phyloP scores from a whole-genome alignment of 495 filamentous ascomycete genomes.

The Durotheca rogersii region DNA sequence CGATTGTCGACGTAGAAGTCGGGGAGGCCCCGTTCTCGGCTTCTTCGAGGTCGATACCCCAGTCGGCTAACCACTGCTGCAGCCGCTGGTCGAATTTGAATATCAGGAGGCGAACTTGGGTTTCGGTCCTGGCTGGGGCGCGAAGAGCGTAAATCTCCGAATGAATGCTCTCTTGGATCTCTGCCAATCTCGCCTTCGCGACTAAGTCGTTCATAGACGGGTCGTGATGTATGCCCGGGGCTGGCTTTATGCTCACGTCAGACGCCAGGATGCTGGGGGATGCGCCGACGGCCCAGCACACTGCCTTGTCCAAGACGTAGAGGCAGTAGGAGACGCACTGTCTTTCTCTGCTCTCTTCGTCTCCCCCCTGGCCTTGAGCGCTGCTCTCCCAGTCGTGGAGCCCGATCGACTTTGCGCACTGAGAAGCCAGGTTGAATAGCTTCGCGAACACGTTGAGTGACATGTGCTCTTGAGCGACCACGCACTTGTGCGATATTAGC shows the following conservation, averaged over 20 bases:
- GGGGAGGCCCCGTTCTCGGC: background rate
- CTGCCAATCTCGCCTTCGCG: constrained; percentile 12
- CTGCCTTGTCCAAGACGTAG: constrained; percentile 19
- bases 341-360: constrained; percentile 7
- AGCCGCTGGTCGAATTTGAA: constrained; percentile 3
- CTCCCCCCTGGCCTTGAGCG: background rate
- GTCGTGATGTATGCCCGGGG: background rate
- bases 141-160: constrained; percentile 13
- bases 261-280: constrained; percentile 3
- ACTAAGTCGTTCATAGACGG: background rate
- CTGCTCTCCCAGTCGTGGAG: constrained; percentile 15
- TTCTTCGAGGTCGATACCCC: constrained; percentile 2
- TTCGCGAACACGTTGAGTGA: constrained; percentile 5
- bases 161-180: constrained; percentile 16
- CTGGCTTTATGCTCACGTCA: constrained; percentile 5
- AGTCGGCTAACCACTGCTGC: constrained; percentile 1
- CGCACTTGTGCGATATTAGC: constrained; percentile 12
- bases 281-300: constrained; percentile 8
- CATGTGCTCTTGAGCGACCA: constrained; percentile 22
- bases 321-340: constrained; percentile 19
- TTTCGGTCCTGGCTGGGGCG: constrained; percentile 9
- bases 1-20: background rate
- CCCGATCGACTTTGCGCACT: constrained; percentile 16
- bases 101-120: constrained; percentile 7
- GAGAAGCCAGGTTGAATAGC: constrained; percentile 10